These are phyloP conservation scores for Solanum habrochaites DNA, from an alignment of 257 asterid genomes.

Conservation along the genomic window DNA sequence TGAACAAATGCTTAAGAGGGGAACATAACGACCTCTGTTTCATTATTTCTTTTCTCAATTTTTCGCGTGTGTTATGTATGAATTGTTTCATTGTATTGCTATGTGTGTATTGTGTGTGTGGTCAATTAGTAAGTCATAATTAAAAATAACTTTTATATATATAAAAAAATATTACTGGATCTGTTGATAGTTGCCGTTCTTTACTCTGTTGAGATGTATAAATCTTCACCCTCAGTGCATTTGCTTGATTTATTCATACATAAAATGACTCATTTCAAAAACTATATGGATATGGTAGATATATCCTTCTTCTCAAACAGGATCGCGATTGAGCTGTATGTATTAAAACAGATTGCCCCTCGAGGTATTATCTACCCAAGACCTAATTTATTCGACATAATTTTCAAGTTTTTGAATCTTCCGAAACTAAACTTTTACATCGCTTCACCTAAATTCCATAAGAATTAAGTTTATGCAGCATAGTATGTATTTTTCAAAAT, in stretches of 20 bases:
- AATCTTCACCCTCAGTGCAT: background rate
- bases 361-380: too few relatives aligned
- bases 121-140: background rate
- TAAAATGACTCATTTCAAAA: background rate
- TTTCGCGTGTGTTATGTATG: background rate
- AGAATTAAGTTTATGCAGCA: too few relatives aligned
- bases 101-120: background rate
- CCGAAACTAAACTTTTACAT: too few relatives aligned
- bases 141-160: background rate
- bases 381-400: too few relatives aligned
- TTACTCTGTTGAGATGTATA: background rate
- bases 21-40: conserved; percentile 14
- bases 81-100: background rate
- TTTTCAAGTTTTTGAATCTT: too few relatives aligned
- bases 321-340: background rate
- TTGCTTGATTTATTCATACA: background rate
- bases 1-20: conserved; percentile 61
- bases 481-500: too few relatives aligned
- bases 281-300: background rate
- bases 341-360: background rate
- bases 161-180: background rate
- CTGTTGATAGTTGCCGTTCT: background rate
- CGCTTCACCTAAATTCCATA: too few relatives aligned
- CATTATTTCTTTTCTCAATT: background rate
- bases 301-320: background rate